Evolutionary conservation across 495 filamentous ascomycete genomes (phyloP).

Genomic region (Penicillium flavigenum): DNA sequence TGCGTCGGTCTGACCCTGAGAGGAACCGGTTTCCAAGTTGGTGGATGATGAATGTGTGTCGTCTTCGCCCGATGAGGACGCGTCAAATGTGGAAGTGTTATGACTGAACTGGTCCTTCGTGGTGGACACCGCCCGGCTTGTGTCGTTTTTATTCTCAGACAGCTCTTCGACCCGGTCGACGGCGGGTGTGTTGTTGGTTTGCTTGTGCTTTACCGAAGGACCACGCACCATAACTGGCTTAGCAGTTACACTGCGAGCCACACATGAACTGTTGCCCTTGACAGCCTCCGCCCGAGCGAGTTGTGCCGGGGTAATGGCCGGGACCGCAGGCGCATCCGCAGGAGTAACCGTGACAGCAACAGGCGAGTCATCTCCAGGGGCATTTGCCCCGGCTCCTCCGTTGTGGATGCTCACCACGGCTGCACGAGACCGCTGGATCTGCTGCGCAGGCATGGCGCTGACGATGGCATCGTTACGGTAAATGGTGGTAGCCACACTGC

Average conservation of each 20-base stretch:
- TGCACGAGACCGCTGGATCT: conserved; percentile 79
- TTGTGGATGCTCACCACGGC: conserved; percentile 84
- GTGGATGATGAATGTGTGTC: conserved; percentile 21
- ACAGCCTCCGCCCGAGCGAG: conserved; percentile 44
- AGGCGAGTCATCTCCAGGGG: conserved; percentile 13
- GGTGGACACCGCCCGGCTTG: conserved; percentile 10
- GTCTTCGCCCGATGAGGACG: conserved; percentile 40
- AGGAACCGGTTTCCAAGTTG: conserved; percentile 53
- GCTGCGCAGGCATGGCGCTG: conserved; percentile 76
- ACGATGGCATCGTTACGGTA: conserved; percentile 87
- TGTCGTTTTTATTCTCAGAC: conserved; percentile 17
- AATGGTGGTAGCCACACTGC: conserved; percentile 86
- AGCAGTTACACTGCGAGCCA: conserved; percentile 44
- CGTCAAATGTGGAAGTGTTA: conserved; percentile 38
- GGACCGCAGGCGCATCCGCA: conserved; percentile 51
- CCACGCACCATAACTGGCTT: conserved; percentile 49
- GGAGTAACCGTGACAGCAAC: conserved; percentile 33
- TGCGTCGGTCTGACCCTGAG: conserved; percentile 49
- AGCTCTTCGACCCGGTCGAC: conserved; percentile 29
- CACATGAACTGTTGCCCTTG: conserved; percentile 42
- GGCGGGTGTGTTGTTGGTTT: conserved; percentile 11
- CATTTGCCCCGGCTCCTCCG: conserved; percentile 25
- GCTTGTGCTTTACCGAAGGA: conserved; percentile 37
- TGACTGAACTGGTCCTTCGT: conserved; percentile 20
- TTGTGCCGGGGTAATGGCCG: conserved; percentile 51